Evolutionary conservation across 225 moss, liverwort and hornwort genomes (phyloP), one percentile per base, ranked within the genome.

Genomic region (Sphagnum tenellum): DNA sequence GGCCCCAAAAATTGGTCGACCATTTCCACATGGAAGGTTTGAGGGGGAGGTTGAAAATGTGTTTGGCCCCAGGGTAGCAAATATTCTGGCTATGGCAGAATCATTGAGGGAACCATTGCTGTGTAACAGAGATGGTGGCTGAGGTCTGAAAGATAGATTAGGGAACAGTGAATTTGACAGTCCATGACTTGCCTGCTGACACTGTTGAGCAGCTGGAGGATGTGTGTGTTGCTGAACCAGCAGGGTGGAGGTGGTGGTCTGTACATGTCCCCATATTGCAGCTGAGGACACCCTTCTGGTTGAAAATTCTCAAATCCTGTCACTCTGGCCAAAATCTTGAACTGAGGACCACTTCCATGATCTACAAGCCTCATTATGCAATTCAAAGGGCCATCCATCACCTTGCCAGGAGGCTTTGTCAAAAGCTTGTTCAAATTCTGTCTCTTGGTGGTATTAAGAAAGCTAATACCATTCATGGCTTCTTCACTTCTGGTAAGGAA

Each of bases 1-100:
- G 77, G 83, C 44, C 72, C 72, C 47, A 77, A 69, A 56, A 83
- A 68, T 63, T 77, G 78, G 53, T 78, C 74, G 45, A 77, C 70
- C 54, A 81, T 56, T 47, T 74, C 70, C 51, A 70, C 66, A 45
- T 75, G 83, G 55, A 80, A 83, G 58, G 48, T 29, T 13, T 80
- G 72, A 62, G 78, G 69, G 5, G 73, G 67, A 11, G 60, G 52
- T 13, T 60, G 69, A 47, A 67, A 59, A 57, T 67, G 57, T 11
- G 47, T 48, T 3, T 52, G 60, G 5, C 60, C 60, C 60, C 7
- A 64, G 61, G 69, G 71, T 67, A 56, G 72, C 67, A 52, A 77
- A 77, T 58, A 73, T 69, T 62, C 70, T 72, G 59, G 77, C 61
- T 59, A 64, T 3, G 45, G 67, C 68, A 45, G 70, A 74, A 68